Conservation (phyloP, 352 stramenopile species). For the Globisporangium paddicum region DNA sequence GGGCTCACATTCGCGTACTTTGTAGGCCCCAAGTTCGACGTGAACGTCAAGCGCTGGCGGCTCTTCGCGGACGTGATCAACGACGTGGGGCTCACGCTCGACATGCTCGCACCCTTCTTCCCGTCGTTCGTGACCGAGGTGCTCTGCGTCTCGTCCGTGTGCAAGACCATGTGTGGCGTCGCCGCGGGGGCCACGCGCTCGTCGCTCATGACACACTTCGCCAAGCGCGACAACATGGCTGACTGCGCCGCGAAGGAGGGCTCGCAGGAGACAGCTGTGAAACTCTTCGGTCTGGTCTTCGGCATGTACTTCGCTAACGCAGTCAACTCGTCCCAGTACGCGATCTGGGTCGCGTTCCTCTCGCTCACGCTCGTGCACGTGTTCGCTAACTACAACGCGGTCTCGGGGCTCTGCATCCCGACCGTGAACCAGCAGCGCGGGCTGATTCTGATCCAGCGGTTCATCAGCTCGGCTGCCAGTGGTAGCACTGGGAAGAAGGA, state of each 20-base stretch:
- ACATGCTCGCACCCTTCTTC: conserved; percentile 76
- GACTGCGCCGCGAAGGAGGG: conserved; percentile 95
- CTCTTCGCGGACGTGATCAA: conserved; percentile 97
- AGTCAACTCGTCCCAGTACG: conserved; percentile 52
- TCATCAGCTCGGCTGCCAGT: conserved; percentile 18
- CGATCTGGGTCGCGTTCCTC: conserved; percentile 90
- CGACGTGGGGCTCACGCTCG: conserved; percentile 91
- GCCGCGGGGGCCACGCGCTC: conserved; percentile 92
- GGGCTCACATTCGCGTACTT: conserved; percentile 93
- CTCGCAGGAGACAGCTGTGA: conserved; percentile 95
- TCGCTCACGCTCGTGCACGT: conserved; percentile 92
- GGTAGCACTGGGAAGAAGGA: conserved; percentile 22
- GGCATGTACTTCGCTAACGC: conserved; percentile 83
- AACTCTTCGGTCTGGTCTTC: conserved; percentile 90
- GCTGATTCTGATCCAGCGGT: conserved; percentile 50
- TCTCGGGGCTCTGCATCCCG: conserved; percentile 84
- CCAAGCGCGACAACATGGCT: conserved; percentile 81
- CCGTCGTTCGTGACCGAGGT: conserved; percentile 61
- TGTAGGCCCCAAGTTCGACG: conserved; percentile 88
- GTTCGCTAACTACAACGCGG: conserved; percentile 91
- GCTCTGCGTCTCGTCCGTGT: conserved; percentile 85
- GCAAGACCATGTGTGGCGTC: conserved; percentile 95
- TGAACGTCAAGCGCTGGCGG: conserved; percentile 95
- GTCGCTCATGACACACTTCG: conserved; percentile 89
- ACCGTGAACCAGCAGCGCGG: conserved; percentile 84